A percentile compares a stretch with the other conserved stretches of the same genome.
These are phyloP conservation scores for Lepiota subincarnata DNA, from an alignment of 768 basidiomycete species.

Conservation along the genomic window DNA sequence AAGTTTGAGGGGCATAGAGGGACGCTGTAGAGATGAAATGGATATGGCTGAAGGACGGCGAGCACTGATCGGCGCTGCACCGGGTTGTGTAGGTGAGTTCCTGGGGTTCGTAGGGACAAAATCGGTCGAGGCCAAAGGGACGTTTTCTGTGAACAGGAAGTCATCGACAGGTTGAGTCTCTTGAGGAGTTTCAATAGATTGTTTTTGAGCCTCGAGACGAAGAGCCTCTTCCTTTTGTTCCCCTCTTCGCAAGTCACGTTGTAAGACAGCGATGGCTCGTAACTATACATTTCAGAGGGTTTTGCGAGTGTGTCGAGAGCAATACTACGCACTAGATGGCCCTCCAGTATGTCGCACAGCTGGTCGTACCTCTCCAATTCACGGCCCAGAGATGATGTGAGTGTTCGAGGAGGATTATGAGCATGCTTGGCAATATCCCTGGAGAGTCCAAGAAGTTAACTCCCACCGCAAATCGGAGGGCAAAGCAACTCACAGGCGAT, in stretches of 20 bases:
- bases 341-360: slow-evolving; percentile 73
- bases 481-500: slow-evolving; percentile 49
- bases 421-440: slow-evolving; percentile 60
- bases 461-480: neutral
- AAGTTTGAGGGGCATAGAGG: slow-evolving; percentile 68
- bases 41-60: slow-evolving; percentile 71
- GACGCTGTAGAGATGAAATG: slow-evolving; percentile 74
- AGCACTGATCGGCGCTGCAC: slow-evolving; percentile 31
- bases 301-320: slow-evolving; percentile 1
- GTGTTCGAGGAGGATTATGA: slow-evolving; percentile 57
- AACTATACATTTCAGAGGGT: slow-evolving; percentile 37
- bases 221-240: slow-evolving; percentile 30
- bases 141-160: slow-evolving; percentile 4
- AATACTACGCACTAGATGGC: slow-evolving; percentile 50
- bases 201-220: slow-evolving; percentile 22
- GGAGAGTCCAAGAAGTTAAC: slow-evolving; percentile 1
- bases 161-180: neutral
- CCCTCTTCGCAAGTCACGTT: slow-evolving; percentile 64
- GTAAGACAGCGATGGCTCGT: slow-evolving; percentile 66
- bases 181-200: slow-evolving; percentile 24
- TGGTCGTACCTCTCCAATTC: slow-evolving; percentile 81
- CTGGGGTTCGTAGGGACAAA: slow-evolving; percentile 17
- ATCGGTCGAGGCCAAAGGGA: slow-evolving; percentile 18
- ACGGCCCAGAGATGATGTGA: slow-evolving; percentile 61
- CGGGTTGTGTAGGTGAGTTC: slow-evolving; percentile 29